phyloP scores from a whole-genome alignment of 805 yeast species.

The Peterozyma xylosa region DNA sequence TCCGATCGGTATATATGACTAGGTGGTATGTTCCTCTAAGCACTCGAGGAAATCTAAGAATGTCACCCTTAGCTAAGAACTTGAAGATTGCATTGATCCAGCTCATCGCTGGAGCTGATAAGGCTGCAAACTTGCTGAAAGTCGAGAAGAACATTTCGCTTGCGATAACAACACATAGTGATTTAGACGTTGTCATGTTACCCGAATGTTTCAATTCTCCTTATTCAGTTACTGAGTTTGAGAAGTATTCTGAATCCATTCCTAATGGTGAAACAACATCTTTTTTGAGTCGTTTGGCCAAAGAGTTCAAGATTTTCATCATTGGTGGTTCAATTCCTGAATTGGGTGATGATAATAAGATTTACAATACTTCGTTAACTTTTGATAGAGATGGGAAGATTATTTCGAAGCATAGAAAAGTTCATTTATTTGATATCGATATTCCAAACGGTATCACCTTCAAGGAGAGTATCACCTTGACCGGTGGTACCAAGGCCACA shows the following conservation, averaged over 20 bases:
- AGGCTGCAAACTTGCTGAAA: conserved; percentile 64
- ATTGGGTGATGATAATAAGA: conserved; percentile 44
- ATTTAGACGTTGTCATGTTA: conserved; percentile 67
- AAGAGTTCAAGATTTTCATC: conserved; percentile 49
- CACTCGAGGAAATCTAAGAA: too few species aligned
- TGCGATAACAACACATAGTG: conserved; percentile 47
- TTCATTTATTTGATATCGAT: conserved; percentile 86
- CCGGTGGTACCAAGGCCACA: conserved; percentile 79
- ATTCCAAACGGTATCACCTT: conserved; percentile 88
- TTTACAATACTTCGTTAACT: conserved; percentile 69
- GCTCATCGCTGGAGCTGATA: conserved; percentile 74
- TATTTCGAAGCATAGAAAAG: conserved; percentile 85
- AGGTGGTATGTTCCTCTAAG: too few species aligned
- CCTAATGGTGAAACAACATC: conserved; percentile 65
- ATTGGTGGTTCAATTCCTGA: conserved; percentile 96
- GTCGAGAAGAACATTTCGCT: conserved; percentile 56
- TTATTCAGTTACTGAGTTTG: conserved; percentile 79
- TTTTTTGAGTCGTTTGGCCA: conserved; percentile 62
- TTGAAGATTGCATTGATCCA: conserved; percentile 82
- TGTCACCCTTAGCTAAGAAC: conserved; percentile 34
- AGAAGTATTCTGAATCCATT: conserved; percentile 81
- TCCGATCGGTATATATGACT: too few species aligned
- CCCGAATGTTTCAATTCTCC: conserved; percentile 98
- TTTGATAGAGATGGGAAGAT: conserved; percentile 67
- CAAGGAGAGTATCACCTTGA: conserved; percentile 68